Percentiles rank a stretch among this genome's conserved stretches.
Evolutionary conservation across 164 flowering plant genomes (phyloP).

Genomic region (Nelumbo lutea): DNA sequence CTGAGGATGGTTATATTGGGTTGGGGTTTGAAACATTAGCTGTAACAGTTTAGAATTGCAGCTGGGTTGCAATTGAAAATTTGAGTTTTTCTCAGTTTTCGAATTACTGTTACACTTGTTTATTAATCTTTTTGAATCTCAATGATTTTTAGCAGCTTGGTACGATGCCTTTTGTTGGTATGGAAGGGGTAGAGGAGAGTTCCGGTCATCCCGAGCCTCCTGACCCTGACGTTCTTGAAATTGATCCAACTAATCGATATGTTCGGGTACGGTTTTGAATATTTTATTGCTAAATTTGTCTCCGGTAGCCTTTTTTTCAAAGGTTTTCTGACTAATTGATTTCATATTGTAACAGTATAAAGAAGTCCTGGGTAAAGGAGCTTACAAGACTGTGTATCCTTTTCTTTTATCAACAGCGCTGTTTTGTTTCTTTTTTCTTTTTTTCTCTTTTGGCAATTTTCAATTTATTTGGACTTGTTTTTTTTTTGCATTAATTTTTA

Average conservation of each 20-base stretch:
- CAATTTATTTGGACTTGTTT: background rate
- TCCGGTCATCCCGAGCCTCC: conserved; percentile 25
- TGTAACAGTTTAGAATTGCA: too few relatives aligned
- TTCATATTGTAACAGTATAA: conserved; percentile 35
- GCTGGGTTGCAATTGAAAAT: too few relatives aligned
- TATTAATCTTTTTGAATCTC: background rate
- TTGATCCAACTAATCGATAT: conserved; percentile 48
- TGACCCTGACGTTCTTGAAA: conserved; percentile 41
- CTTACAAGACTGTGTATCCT: conserved; percentile 59
- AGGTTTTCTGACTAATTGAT: background rate
- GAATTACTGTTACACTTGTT: too few relatives aligned
- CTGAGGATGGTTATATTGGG: too few relatives aligned
- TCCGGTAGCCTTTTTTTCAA: background rate
- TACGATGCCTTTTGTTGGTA: background rate
- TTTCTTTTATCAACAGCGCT: background rate
- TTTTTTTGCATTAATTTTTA: background rate
- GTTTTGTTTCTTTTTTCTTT: background rate
- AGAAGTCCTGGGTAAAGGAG: conserved; percentile 61
- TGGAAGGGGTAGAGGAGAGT: conserved; percentile 16
- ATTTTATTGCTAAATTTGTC: background rate
- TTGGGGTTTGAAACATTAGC: too few relatives aligned
- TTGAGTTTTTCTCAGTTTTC: too few relatives aligned
- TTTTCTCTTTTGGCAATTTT: background rate
- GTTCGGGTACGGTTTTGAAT: conserved; percentile 32
- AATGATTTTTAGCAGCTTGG: background rate